Percentiles rank a stretch among this genome's conserved stretches.
phyloP scores from a whole-genome alignment of 2,329 filamentous ascomycete genomes.

The Trichoderma arundinaceum region DNA sequence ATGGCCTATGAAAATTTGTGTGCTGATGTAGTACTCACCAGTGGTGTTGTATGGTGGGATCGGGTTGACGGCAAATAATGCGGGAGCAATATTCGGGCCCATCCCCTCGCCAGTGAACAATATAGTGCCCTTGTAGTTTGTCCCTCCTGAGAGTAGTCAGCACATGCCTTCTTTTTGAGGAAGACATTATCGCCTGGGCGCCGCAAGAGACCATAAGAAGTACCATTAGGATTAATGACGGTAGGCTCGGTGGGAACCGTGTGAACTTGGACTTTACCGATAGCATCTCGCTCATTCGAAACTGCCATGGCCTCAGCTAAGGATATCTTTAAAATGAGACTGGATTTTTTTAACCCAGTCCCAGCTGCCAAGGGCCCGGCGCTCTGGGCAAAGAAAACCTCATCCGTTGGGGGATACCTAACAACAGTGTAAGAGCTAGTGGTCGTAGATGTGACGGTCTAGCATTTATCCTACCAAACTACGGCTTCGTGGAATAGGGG shows the following conservation, averaged over 20 bases:
- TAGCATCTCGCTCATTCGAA: constrained; percentile 45
- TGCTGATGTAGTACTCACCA: background rate
- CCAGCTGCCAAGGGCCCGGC: constrained; percentile 52
- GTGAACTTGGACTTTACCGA: constrained; percentile 49
- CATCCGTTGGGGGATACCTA: constrained; percentile 48
- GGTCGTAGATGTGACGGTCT: background rate
- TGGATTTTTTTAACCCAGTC: constrained; percentile 55
- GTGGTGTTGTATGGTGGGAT: constrained; percentile 27
- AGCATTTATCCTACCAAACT: constrained; percentile 48
- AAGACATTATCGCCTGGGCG: background rate
- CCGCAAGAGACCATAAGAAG: constrained; percentile 14
- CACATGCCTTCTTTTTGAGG: background rate
- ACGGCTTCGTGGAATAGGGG: constrained; percentile 59
- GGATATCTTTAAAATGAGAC: constrained; percentile 54
- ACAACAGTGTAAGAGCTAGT: background rate
- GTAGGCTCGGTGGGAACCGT: constrained; percentile 50
- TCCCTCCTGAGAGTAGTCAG: constrained; percentile 47
- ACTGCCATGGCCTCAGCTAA: constrained; percentile 51
- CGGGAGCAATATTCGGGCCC: constrained; percentile 44
- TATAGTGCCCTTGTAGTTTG: constrained; percentile 56
- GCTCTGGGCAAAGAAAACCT: constrained; percentile 59
- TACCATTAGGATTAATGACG: constrained; percentile 59
- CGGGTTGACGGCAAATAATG: constrained; percentile 40
- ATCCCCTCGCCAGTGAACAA: constrained; percentile 58
- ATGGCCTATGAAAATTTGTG: background rate